phyloP scores from a whole-genome alignment of 2,329 filamentous ascomycete genomes.

The Metarhizium humberi region DNA sequence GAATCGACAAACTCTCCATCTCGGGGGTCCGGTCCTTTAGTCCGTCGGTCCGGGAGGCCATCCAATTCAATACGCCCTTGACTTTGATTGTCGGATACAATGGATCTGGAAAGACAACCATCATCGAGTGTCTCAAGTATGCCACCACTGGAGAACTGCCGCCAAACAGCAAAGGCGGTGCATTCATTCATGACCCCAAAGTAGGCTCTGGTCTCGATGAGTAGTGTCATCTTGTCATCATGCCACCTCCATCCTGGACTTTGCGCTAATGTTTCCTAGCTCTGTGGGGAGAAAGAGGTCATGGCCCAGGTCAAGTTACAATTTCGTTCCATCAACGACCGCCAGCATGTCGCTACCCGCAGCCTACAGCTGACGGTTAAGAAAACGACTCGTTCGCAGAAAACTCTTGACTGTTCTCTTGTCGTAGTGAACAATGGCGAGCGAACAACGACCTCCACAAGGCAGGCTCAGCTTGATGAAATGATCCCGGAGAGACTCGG shows the following conservation, averaged over 20 bases:
- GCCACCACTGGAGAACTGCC: slow-evolving; percentile 90
- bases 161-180: slow-evolving; percentile 80
- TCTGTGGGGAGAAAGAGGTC: slow-evolving; percentile 80
- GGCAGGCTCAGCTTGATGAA: slow-evolving; percentile 71
- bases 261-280: slow-evolving; percentile 27
- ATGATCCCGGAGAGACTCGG: slow-evolving; percentile 81
- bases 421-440: slow-evolving; percentile 72
- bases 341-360: slow-evolving; percentile 73
- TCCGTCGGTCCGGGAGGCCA: slow-evolving; percentile 63
- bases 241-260: not conserved
- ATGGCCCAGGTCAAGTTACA: slow-evolving; percentile 84
- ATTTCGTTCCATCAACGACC: slow-evolving; percentile 70
- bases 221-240: not conserved
- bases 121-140: slow-evolving; percentile 98
- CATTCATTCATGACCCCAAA: slow-evolving; percentile 97
- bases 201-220: slow-evolving; percentile 24
- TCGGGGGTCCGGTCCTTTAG: slow-evolving; percentile 79
- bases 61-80: slow-evolving; percentile 81
- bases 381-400: slow-evolving; percentile 65
- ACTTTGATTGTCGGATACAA: slow-evolving; percentile 97
- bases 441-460: slow-evolving; percentile 66
- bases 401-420: slow-evolving; percentile 76
- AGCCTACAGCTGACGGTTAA: slow-evolving; percentile 81
- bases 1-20: slow-evolving; percentile 84
- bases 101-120: slow-evolving; percentile 96